Conservation (phyloP, 2,329 filamentous ascomycete species). For the Zelopaecilomyces penicillatus region DNA sequence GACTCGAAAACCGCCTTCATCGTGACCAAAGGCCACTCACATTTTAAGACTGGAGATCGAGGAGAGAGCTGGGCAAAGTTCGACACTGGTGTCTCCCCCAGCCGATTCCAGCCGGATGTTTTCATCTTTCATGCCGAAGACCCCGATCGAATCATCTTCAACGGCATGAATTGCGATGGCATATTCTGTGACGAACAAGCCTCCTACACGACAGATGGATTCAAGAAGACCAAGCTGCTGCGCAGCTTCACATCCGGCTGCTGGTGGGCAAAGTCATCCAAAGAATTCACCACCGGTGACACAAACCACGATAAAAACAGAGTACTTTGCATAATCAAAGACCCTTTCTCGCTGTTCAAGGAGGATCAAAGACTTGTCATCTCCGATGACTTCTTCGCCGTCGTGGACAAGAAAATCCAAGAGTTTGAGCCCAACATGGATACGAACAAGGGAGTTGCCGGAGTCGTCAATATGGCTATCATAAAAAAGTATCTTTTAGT, state of each 20-base stretch:
- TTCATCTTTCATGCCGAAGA: conserved; percentile 79
- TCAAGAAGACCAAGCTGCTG: conserved; percentile 60
- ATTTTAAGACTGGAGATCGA: conserved; percentile 77
- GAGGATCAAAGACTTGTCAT: conserved; percentile 71
- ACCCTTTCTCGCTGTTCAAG: conserved; percentile 60
- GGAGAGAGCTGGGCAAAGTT: conserved; percentile 78
- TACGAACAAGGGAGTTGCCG: conserved; percentile 62
- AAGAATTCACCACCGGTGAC: conserved; percentile 62
- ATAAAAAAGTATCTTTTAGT: conserved; percentile 84
- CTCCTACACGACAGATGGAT: conserved; percentile 78
- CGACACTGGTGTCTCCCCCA: conserved; percentile 50
- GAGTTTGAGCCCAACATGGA: conserved; percentile 73
- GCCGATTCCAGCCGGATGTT: conserved; percentile 39
- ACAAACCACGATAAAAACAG: conserved; percentile 58
- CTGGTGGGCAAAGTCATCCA: conserved; percentile 75
- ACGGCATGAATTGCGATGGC: conserved; percentile 60
- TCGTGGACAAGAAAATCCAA: conserved; percentile 37
- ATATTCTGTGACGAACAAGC: conserved; percentile 55
- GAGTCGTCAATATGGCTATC: conserved; percentile 71
- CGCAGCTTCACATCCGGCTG: conserved; percentile 66
- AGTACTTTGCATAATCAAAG: conserved; percentile 71
- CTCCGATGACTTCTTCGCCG: conserved; percentile 75
- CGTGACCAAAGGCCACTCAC: conserved; percentile 57
- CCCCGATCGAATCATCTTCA: conserved; percentile 77
- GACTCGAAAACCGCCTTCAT: conserved; percentile 74